These are phyloP conservation scores for Metschnikowia bowlesiae DNA, from an alignment of 805 yeast species.

Conservation along the genomic window DNA sequence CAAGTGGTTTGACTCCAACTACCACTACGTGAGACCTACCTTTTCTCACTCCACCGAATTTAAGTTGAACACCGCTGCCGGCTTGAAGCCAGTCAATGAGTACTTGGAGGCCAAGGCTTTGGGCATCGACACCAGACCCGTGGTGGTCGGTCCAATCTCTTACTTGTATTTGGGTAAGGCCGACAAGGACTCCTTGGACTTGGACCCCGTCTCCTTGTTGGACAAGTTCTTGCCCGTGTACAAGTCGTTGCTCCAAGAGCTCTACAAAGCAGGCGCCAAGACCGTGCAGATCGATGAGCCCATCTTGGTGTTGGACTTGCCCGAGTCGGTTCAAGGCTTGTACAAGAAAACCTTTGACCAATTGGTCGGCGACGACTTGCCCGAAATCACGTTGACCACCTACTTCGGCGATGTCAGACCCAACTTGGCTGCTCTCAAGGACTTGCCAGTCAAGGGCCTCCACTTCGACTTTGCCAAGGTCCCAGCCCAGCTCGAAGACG, in stretches of 20 bases:
- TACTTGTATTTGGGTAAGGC: constrained; percentile 95
- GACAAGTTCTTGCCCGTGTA: constrained; percentile 91
- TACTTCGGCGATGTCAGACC: constrained; percentile 99
- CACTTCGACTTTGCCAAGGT: constrained; percentile 96
- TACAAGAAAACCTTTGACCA: constrained; percentile 82
- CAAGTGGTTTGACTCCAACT: constrained; percentile 99
- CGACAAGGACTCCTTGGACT: constrained; percentile 94
- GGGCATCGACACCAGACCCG: constrained; percentile 98
- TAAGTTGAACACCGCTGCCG: constrained; percentile 71
- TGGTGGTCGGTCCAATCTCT: constrained; percentile 93
- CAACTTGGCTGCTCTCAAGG: constrained; percentile 84
- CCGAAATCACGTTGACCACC: constrained; percentile 79
- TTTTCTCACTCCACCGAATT: constrained; percentile 91
- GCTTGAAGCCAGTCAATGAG: constrained; percentile 95
- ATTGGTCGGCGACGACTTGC: constrained; percentile 62
- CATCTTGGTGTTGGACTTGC: constrained; percentile 88
- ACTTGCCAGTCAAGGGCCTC: constrained; percentile 89
- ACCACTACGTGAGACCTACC: constrained; percentile 99
- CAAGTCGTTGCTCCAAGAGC: constrained; percentile 80
- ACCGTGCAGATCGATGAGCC: constrained; percentile 98
- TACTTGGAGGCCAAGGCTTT: constrained; percentile 95
- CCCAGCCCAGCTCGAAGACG: constrained; percentile 92
- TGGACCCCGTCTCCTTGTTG: constrained; percentile 87
- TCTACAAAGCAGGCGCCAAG: constrained; percentile 91
- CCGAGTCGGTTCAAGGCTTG: constrained; percentile 76